A percentile compares a stretch with the other conserved stretches of the same genome.
phyloP scores from a whole-genome alignment of 306 rosid species.

The Hylodesmum podocarpum region DNA sequence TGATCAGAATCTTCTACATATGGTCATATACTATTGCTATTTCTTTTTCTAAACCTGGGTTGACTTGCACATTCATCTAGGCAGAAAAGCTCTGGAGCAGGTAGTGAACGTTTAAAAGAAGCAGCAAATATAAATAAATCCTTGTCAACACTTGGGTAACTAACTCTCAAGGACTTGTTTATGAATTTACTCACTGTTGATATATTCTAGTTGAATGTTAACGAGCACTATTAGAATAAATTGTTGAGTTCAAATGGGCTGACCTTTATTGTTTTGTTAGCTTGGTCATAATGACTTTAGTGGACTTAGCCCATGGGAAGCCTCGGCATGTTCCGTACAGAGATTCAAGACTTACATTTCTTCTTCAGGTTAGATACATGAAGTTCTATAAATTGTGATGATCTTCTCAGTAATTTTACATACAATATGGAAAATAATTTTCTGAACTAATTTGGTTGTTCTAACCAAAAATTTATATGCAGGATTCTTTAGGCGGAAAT shows the following conservation, averaged over 20 bases:
- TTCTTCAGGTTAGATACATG: constrained; percentile 77
- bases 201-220: constrained; percentile 21
- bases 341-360: constrained; percentile 97
- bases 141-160: constrained; percentile 91
- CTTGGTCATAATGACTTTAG: constrained; percentile 95
- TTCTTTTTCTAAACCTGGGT: constrained; percentile 15
- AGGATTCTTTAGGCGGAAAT: constrained; percentile 99
- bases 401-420: neutral
- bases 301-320: constrained; percentile 90
- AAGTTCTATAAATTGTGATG: constrained; percentile 17
- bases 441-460: constrained; percentile 9
- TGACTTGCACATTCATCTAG: constrained; percentile 47
- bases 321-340: constrained; percentile 97
- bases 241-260: constrained; percentile 22
- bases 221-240: neutral
- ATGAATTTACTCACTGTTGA: constrained; percentile 23
- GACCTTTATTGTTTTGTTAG: constrained; percentile 47
- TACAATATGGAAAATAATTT: constrained; percentile 5
- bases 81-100: constrained; percentile 98
- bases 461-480: constrained; percentile 39
- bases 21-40: neutral
- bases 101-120: constrained; percentile 90
- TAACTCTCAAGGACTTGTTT: constrained; percentile 19
- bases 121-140: constrained; percentile 97
- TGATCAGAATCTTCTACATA: constrained; percentile 12